A percentile compares a stretch with the other conserved stretches of the same genome.
Evolutionary conservation across 2,329 filamentous ascomycete genomes (phyloP).

Genomic region (Arthrinium phaeospermum): DNA sequence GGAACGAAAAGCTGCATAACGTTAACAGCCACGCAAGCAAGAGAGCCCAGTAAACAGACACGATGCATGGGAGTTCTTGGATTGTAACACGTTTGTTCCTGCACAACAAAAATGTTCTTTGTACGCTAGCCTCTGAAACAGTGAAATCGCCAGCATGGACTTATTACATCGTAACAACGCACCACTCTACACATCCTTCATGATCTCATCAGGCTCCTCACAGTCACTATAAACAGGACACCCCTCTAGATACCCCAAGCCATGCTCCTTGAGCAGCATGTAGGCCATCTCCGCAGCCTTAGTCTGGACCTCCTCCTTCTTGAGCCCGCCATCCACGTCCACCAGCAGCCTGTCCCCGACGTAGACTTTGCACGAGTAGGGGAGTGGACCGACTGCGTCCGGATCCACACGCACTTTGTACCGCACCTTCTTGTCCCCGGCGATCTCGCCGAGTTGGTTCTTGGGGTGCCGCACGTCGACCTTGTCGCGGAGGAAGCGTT

Average conservation of each 20-base stretch:
- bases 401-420: constrained; percentile 52
- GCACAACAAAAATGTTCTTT: background rate
- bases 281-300: constrained; percentile 59
- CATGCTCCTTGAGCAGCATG: constrained; percentile 6
- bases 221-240: background rate
- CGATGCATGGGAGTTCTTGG: background rate
- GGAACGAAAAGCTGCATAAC: too few species aligned
- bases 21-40: background rate
- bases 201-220: background rate
- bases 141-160: background rate
- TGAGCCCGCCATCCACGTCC: constrained; percentile 51
- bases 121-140: background rate
- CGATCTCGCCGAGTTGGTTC: constrained; percentile 68
- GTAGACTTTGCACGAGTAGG: constrained; percentile 53
- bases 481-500: constrained; percentile 61
- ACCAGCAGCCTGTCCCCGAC: constrained; percentile 55
- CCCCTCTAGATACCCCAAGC: constrained; percentile 2
- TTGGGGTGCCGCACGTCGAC: constrained; percentile 70
- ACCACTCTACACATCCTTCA: background rate
- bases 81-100: background rate
- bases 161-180: background rate
- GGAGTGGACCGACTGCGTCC: constrained; percentile 16
- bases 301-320: constrained; percentile 58
- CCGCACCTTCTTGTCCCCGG: constrained; percentile 52
- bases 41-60: background rate